phyloP scores from a whole-genome alignment of 495 filamentous ascomycete genomes.

The Sabuloglossum arenarium region DNA sequence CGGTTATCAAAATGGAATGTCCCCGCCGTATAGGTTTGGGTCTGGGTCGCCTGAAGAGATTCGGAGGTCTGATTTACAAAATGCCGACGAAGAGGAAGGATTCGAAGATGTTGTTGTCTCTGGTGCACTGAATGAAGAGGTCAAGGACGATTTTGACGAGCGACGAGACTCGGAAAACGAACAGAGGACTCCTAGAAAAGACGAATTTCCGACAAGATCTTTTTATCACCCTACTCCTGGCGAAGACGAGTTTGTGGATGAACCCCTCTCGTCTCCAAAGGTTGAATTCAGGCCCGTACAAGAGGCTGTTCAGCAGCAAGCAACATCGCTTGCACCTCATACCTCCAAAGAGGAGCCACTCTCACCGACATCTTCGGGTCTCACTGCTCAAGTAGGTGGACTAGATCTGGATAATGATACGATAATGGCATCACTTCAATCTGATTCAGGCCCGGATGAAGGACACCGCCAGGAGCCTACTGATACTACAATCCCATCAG shows the following conservation, averaged over 20 bases:
- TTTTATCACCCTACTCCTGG: conserved; percentile 1
- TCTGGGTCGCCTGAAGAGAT: conserved; percentile 24
- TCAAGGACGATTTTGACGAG: conserved; percentile 28
- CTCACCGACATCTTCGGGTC: conserved; percentile 27
- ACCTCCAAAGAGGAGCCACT: conserved; percentile 18
- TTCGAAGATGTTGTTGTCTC: conserved; percentile 77
- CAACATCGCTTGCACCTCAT: conserved; percentile 24
- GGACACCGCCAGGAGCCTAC: conserved; percentile 9
- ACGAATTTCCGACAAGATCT: conserved; percentile 3
- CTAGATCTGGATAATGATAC: conserved; percentile 30
- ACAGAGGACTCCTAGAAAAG: conserved; percentile 2
- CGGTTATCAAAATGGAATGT: conserved; percentile 9
- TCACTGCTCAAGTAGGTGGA: conserved; percentile 28
- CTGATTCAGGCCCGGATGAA: neutral
- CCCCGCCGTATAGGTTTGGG: conserved; percentile 10
- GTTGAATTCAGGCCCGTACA: conserved; percentile 18
- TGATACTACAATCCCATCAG: conserved; percentile 1
- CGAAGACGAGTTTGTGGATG: conserved; percentile 51
- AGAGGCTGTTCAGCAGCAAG: conserved; percentile 15
- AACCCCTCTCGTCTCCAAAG: conserved; percentile 39
- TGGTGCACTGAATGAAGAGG: conserved; percentile 43
- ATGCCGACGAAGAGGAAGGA: conserved; percentile 71
- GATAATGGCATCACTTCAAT: conserved; percentile 4
- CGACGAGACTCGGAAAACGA: conserved; percentile 9
- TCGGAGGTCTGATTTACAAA: conserved; percentile 42